Base-by-base conservation (phyloP, 352 stramenopile species). In the Pythium apleroticum region DNA sequence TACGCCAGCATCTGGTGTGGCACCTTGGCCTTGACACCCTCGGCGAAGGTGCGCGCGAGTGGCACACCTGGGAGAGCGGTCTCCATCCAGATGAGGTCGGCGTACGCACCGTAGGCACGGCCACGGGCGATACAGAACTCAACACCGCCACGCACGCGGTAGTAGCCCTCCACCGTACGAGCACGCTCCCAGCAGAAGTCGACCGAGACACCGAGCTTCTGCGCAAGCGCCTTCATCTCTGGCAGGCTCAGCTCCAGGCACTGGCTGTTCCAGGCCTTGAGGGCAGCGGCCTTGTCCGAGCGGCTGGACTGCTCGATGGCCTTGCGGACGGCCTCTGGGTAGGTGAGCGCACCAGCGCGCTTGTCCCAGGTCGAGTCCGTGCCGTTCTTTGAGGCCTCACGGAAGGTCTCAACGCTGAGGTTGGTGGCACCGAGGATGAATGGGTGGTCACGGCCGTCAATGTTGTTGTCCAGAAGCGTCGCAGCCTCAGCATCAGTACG, bases 1-100 rank as follows among this genome's bases (percentile, higher is more conserved):
- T 99, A 99, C 55, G 97, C 96, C 64, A 99, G 88, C 95, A 99
- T 99, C 73, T 99, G 93, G 75, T 98, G 84, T 14, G 97, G 97
- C 35, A 93, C 73, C 45, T 90, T 86, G 19, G 85, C 73, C 68
- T 98, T 96, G 20, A 99, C 89, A 48, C 94, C 95, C 20, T 98
- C 78, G 19, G 93, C 93, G 64, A 99, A 99, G 45, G 90, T 90
- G 57, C 87, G 86, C 14, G 97, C 96, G 71, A 99, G 92, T n/a
- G 82, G 78, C 63, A 99, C 88, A 57, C 89, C 90, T n/a, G 97
- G 97, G 60, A 96, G 91, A 33, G 84, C 88, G 17, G 96, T 99
- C 78, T 99, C 97, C 96, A 99, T 99, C 97, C 97, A 99, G 72
- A 99, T 98, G 55, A 99, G 78, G 72, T 99, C 97, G 25, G 90